Evolutionary conservation across 805 yeast genomes (phyloP), one percentile per base, ranked within the genome.

Genomic region (Wickerhamomyces hampshirensis): DNA sequence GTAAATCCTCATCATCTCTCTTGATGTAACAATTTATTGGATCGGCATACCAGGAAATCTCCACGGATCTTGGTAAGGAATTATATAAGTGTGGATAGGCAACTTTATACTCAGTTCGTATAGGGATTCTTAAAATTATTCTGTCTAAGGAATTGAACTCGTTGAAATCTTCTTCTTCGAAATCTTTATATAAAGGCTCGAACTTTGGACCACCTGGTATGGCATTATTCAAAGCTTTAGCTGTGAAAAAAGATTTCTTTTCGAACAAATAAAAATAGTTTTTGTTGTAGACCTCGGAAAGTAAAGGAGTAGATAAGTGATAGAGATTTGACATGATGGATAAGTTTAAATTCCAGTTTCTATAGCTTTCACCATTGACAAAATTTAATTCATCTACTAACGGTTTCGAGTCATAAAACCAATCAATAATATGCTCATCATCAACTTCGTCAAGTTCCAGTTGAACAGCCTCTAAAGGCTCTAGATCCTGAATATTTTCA

Each of bases 201-300:
- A 88, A 93, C 55, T 83, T 85, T 10, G 99, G 98, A 0, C 98
- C 99, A 10, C 96, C 96, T 0, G 97, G 96, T 23, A 93, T 68
- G 1, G 95, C 82, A 30, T 80, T 71, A 51, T 89, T 87, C 34
- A 93, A 68, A 7, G 95, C 91, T 54, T 93, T 93, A 0, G 98
- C 95, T 0, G 96, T 89, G 57, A 82, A 75, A 46, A 93, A 85
- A 0, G 96, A 70, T 37, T 81, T 70, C 39, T 76, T 77, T 49
- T 89, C 88, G 56, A 89, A 91, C 27, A 88, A 60, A 50, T 84
- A 83, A 40, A 62, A 71, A 49, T 73, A 75, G 51, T 84, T 83
- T 13, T 74, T 65, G 13, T 48, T 48, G 5, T 55, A 44, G 5
- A 71, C 57, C 39, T 80, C 84, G 9, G 80, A 69, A 23, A 83